A percentile compares a stretch with the other conserved stretches of the same genome.
These are phyloP conservation scores for Tuber indicum DNA, from an alignment of 495 filamentous ascomycete genomes.

Conservation along the genomic window DNA sequence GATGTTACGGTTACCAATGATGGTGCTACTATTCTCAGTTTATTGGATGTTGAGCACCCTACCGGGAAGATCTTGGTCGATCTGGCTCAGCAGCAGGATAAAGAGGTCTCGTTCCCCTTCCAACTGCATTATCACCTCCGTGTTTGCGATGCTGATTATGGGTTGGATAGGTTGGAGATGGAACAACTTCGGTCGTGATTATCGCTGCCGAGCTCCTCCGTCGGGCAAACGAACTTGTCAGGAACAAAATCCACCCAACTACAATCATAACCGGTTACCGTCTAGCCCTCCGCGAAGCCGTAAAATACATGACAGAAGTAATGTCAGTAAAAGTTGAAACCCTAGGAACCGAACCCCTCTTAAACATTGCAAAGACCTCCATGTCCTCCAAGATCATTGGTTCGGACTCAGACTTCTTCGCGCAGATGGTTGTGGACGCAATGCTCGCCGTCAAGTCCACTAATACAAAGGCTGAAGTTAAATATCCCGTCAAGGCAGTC, in stretches of 20 bases:
- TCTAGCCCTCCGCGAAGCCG: conserved; percentile 87
- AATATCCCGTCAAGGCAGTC: conserved; percentile 98
- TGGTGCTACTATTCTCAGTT: conserved; percentile 88
- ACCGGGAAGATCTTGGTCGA: conserved; percentile 98
- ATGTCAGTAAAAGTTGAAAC: conserved; percentile 89
- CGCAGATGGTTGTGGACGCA: conserved; percentile 92
- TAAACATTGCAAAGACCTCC: conserved; percentile 96
- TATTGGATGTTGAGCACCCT: conserved; percentile 95
- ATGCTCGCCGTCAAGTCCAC: conserved; percentile 91
- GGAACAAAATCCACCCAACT: conserved; percentile 98
- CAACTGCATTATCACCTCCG: conserved; percentile 5
- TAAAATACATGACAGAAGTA: conserved; percentile 98
- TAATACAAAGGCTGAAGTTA: conserved; percentile 81
- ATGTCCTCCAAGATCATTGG: conserved; percentile 99
- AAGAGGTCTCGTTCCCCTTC: conserved; percentile 56
- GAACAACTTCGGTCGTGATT: conserved; percentile 94
- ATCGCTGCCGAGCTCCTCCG: conserved; percentile 93
- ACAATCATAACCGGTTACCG: conserved; percentile 99
- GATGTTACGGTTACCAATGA: conserved; percentile 99
- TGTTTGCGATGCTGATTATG: conserved; percentile 11
- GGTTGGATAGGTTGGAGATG: conserved; percentile 68
- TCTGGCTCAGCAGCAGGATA: conserved; percentile 96
- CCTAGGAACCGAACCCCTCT: conserved; percentile 76
- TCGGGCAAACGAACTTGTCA: conserved; percentile 95
- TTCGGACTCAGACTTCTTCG: conserved; percentile 91